A percentile compares a stretch with the other conserved stretches of the same genome.
phyloP scores from a whole-genome alignment of 495 filamentous ascomycete species.

The Paragyromitra xinjiangensis region DNA sequence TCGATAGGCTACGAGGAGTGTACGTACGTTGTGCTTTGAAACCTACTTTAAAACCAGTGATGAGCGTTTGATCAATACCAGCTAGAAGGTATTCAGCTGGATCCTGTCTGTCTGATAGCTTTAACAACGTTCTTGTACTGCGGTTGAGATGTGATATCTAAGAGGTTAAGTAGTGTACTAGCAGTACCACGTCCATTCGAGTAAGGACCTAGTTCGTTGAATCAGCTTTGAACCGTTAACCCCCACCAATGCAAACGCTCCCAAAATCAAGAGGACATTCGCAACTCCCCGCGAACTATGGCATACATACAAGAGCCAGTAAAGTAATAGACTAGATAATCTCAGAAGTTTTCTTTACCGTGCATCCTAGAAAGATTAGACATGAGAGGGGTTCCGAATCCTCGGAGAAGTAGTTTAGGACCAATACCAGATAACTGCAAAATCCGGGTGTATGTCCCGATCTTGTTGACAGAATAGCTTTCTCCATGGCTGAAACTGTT shows the following conservation, averaged over 20 bases:
- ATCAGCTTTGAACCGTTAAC: neutral
- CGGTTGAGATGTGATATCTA: constrained; percentile 6
- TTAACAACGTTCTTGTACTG: constrained; percentile 1
- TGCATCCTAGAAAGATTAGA: constrained; percentile 62
- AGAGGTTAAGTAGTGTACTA: constrained; percentile 52
- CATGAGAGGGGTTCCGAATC: constrained; percentile 60
- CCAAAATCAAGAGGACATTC: constrained; percentile 1
- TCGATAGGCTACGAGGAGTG: constrained; percentile 17
- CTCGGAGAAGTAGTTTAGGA: constrained; percentile 59
- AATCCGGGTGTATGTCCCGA: constrained; percentile 62
- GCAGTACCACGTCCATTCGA: constrained; percentile 55
- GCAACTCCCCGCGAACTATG: neutral
- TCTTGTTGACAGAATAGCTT: constrained; percentile 63
- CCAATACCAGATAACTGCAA: constrained; percentile 64
- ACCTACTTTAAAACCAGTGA: constrained; percentile 59
- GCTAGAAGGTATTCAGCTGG: constrained; percentile 54
- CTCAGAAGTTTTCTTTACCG: constrained; percentile 62
- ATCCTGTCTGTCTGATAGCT: constrained; percentile 9
- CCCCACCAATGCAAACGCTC: neutral
- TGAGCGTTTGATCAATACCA: constrained; percentile 59
- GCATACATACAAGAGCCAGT: constrained; percentile 37
- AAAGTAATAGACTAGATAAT: constrained; percentile 59
- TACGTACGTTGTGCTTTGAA: constrained; percentile 49
- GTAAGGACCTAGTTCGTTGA: constrained; percentile 20
- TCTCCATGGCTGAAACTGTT: constrained; percentile 58